Evolutionary conservation across 176 grass and related monocot genomes (phyloP).

Genomic region (Urochloa ruziziensis): DNA sequence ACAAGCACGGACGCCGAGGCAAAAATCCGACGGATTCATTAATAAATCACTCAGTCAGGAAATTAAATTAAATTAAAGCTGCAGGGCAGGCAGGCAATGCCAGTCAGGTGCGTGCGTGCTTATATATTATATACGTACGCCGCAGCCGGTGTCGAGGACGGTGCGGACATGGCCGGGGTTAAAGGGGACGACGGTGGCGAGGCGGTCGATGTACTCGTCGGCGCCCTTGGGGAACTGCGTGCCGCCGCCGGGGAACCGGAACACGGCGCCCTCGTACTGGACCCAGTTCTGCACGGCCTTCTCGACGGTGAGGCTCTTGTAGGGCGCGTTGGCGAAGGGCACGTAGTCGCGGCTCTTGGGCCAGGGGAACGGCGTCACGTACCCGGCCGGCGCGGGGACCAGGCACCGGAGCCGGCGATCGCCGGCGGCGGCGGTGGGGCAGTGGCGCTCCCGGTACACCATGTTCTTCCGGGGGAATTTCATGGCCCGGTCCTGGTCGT

Average conservation of each 20-base stretch:
- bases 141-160: conserved; percentile 87
- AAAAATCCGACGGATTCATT: too few species aligned
- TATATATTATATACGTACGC: too few species aligned
- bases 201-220: conserved; percentile 82
- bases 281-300: conserved; percentile 98
- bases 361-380: conserved; percentile 86
- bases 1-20: neutral
- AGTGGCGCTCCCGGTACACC: conserved; percentile 92
- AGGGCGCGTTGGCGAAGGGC: conserved; percentile 86
- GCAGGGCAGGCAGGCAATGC: too few species aligned
- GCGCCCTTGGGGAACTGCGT: conserved; percentile 86
- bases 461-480: conserved; percentile 74
- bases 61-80: too few species aligned
- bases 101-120: too few species aligned
- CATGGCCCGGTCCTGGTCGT: conserved; percentile 87
- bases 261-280: conserved; percentile 61
- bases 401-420: conserved; percentile 83
- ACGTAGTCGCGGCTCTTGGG: conserved; percentile 81
- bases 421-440: conserved; percentile 46
- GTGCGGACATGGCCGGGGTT: conserved; percentile 64
- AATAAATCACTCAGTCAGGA: too few species aligned
- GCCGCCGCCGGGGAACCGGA: conserved; percentile 89
- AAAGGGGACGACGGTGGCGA: conserved; percentile 69
- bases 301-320: conserved; percentile 95
- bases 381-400: conserved; percentile 65